Evolutionary conservation across 495 filamentous ascomycete species (phyloP).

Genomic region (Penicillium egyptiacum): DNA sequence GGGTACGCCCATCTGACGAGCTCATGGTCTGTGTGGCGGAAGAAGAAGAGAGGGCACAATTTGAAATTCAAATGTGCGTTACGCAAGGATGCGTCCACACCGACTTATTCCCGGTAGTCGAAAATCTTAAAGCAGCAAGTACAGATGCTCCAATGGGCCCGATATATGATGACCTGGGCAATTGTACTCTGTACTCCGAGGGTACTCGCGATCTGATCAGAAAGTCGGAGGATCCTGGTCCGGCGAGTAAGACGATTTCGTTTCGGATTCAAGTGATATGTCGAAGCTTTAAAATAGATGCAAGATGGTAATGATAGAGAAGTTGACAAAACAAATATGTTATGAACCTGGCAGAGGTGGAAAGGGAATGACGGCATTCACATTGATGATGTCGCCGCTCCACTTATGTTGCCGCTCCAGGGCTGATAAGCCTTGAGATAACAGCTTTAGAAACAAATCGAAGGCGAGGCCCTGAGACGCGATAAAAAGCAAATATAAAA

Average conservation of each 20-base stretch:
- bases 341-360: slow-evolving; percentile 20
- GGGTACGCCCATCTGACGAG: slow-evolving; percentile 33
- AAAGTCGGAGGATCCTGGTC: neutral
- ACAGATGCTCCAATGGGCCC: neutral
- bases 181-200: neutral
- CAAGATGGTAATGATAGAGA: slow-evolving; percentile 1
- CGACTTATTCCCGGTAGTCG: slow-evolving; percentile 23
- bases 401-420: slow-evolving; percentile 25
- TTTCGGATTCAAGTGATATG: neutral
- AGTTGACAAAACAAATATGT: slow-evolving; percentile 4
- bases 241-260: neutral
- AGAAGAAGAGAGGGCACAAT: slow-evolving; percentile 12
- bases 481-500: neutral
- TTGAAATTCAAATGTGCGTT: slow-evolving; percentile 23
- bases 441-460: neutral
- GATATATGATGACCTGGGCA: neutral
- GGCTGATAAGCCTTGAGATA: slow-evolving; percentile 24
- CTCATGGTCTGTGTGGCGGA: slow-evolving; percentile 30
- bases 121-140: slow-evolving; percentile 4
- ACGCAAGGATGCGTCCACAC: slow-evolving; percentile 26
- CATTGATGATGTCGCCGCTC: slow-evolving; percentile 38
- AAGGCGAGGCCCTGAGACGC: neutral
- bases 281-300: neutral
- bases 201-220: neutral
- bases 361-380: slow-evolving; percentile 23